Percentiles rank a stretch among this genome's conserved stretches.
Evolutionary conservation across 179 eudicot genomes (phyloP).

Genomic region (Dionaea muscipula): DNA sequence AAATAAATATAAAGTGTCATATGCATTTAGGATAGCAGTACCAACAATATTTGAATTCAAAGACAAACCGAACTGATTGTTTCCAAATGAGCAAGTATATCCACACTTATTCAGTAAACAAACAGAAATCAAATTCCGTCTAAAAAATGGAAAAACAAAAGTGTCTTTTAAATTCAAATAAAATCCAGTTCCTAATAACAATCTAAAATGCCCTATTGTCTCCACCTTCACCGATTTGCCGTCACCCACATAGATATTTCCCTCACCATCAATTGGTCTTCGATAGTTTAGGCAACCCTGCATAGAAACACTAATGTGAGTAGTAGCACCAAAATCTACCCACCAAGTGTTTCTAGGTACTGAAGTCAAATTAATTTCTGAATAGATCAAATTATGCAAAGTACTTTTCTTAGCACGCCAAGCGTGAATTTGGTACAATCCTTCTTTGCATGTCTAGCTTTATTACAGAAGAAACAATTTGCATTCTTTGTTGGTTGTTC

Average conservation of each 20-base stretch:
- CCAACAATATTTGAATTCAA: constrained; percentile 2
- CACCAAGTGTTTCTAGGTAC: no score
- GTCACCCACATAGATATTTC: constrained; percentile 11
- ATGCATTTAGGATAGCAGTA: not conserved
- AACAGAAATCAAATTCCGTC: constrained; percentile 6
- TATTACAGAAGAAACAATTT: no score
- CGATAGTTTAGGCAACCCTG: constrained; percentile 9
- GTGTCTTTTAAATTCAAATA: constrained; percentile 13
- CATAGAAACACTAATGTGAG: constrained; percentile 15
- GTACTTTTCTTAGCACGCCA: no score
- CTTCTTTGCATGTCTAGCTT: no score
- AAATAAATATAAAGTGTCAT: constrained; percentile 1
- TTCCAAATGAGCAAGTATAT: constrained; percentile 7
- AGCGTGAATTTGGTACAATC: no score
- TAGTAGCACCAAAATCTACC: no score
- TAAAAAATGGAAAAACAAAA: constrained; percentile 13
- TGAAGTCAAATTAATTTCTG: no score
- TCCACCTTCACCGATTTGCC: not conserved
- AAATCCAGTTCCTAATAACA: not conserved
- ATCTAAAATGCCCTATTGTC: constrained; percentile 3
- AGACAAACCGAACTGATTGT: not conserved
- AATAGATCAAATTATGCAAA: no score
- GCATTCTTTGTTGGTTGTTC: no score
- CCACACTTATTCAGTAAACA: constrained; percentile 9
- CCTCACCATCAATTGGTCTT: constrained; percentile 12